Conservation (phyloP, 1,139 yeast species). For the Saccharomyces hybrid region DNA sequence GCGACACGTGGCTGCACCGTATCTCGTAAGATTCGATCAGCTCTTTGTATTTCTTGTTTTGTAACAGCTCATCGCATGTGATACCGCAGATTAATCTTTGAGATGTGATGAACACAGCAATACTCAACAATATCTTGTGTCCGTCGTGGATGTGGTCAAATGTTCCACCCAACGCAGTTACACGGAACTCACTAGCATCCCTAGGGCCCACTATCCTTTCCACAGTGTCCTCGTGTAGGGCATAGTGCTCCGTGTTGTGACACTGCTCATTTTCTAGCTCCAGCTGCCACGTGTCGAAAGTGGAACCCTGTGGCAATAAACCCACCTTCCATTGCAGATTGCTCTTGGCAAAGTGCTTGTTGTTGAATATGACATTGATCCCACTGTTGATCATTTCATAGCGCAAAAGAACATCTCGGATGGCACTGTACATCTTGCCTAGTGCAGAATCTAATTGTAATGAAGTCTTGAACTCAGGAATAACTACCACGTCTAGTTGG, state of each 20-base stretch:
- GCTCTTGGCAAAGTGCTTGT: conserved; percentile 7
- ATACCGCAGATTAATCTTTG: conserved; percentile 65
- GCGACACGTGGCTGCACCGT: conserved; percentile 42
- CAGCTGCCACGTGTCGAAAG: background rate
- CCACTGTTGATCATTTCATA: background rate
- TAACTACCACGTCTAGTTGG: conserved; percentile 20
- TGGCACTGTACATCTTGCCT: conserved; percentile 25
- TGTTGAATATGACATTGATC: conserved; percentile 14
- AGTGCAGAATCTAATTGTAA: conserved; percentile 22
- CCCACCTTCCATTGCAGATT: conserved; percentile 15
- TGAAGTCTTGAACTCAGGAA: conserved; percentile 17
- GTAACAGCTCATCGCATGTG: conserved; percentile 68
- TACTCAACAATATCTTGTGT: conserved; percentile 74
- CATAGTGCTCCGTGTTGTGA: background rate
- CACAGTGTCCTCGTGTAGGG: background rate
- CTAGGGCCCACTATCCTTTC: background rate
- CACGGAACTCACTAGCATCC: conserved; percentile 28
- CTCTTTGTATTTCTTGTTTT: conserved; percentile 66
- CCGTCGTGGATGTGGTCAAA: conserved; percentile 97
- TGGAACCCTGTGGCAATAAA: background rate
- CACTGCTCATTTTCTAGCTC: background rate
- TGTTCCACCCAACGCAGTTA: conserved; percentile 83
- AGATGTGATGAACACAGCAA: conserved; percentile 57
- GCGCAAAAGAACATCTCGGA: conserved; percentile 21
- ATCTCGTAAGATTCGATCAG: conserved; percentile 50